Conservation (phyloP, 441 rosid genomes). For the Populus hybrid region DNA sequence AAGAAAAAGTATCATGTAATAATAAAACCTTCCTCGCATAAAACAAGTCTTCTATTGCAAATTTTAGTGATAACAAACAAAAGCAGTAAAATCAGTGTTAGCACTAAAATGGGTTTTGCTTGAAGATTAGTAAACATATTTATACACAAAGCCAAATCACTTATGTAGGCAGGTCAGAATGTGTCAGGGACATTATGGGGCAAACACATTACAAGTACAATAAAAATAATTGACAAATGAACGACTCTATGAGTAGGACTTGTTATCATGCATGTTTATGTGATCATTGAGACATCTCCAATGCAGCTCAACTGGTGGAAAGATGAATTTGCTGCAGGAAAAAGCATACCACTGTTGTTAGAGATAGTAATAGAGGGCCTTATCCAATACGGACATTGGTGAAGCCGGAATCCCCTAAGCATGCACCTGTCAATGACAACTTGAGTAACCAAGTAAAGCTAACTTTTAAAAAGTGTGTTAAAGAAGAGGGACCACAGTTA, state of each 20-base stretch:
- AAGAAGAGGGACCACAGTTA: constrained; percentile 16
- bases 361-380: constrained; percentile 77
- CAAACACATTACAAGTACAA: not conserved
- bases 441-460: constrained; percentile 16
- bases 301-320: not conserved
- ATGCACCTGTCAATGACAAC: constrained; percentile 59
- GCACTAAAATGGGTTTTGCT: not conserved
- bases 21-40: too few relatives aligned
- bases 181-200: not conserved
- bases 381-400: constrained; percentile 82
- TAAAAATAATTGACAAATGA: not conserved
- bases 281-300: not conserved
- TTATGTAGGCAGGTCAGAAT: not conserved
- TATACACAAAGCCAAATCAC: not conserved
- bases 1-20: too few relatives aligned
- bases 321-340: constrained; percentile 3
- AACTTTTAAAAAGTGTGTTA: constrained; percentile 11
- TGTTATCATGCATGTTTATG: not conserved
- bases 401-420: constrained; percentile 83
- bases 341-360: constrained; percentile 57
- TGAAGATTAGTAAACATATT: not conserved
- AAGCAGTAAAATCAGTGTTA: not conserved
- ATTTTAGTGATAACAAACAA: not conserved
- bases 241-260: not conserved
- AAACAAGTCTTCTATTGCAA: not conserved